These are phyloP conservation scores for Lepiota subincarnata DNA, from an alignment of 768 basidiomycete species.

Conservation along the genomic window DNA sequence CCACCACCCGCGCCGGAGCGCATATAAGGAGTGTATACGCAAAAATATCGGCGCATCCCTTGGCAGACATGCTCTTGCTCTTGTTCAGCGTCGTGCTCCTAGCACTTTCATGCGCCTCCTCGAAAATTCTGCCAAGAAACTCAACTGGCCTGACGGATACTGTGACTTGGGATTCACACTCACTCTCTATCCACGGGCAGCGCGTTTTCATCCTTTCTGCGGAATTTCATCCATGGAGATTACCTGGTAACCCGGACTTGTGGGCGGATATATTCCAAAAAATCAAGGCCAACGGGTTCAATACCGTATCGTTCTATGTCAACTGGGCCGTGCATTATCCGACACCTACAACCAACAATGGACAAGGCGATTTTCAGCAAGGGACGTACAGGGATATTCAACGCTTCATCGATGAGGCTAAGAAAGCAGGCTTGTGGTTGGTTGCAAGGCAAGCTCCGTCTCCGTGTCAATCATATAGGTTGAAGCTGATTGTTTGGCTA, in stretches of 20 bases:
- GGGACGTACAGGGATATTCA: constrained; percentile 51
- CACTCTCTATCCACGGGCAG: constrained; percentile 54
- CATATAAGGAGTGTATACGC: constrained; percentile 1
- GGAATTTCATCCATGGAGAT: constrained; percentile 60
- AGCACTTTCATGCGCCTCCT: background rate
- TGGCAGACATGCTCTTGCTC: background rate
- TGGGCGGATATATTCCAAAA: constrained; percentile 64
- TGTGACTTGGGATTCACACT: constrained; percentile 59
- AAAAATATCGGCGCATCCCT: background rate
- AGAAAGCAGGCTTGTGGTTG: constrained; percentile 51
- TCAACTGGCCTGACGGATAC: constrained; percentile 42
- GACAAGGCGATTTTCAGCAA: constrained; percentile 43
- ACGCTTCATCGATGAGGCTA: constrained; percentile 46
- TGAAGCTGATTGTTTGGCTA: background rate
- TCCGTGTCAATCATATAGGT: background rate
- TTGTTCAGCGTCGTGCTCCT: background rate
- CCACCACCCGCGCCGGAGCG: background rate
- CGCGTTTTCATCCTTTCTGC: constrained; percentile 56
- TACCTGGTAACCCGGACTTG: constrained; percentile 45
- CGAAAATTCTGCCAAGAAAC: constrained; percentile 11
- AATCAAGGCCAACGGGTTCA: constrained; percentile 57
- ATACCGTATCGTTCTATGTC: constrained; percentile 56
- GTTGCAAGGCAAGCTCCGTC: constrained; percentile 38
- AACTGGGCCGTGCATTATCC: constrained; percentile 58
- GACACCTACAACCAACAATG: constrained; percentile 37